Conservation (phyloP, 495 filamentous ascomycete species). For the Hypoxylon crocopeplum region DNA sequence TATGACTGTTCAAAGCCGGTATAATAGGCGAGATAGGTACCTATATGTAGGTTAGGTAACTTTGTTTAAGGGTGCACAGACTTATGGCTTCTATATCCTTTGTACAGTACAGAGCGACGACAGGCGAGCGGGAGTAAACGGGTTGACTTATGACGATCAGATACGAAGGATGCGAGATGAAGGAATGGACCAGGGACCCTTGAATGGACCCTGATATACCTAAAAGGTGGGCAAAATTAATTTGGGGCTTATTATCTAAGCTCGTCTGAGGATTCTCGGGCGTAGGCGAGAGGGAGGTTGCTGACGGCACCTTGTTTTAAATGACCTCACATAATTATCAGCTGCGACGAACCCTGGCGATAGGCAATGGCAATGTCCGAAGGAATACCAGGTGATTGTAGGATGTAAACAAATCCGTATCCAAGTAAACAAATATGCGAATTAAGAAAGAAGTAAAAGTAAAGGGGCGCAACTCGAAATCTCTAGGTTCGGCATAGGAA, state of each 20-base stretch:
- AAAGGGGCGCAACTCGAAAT: neutral
- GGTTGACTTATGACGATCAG: constrained; percentile 36
- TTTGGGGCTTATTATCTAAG: constrained; percentile 29
- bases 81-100: constrained; percentile 4
- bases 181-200: constrained; percentile 34
- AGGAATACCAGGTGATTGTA: neutral
- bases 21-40: neutral
- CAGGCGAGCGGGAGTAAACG: constrained; percentile 27
- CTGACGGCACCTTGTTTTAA: constrained; percentile 17
- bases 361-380: constrained; percentile 11
- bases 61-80: constrained; percentile 21
- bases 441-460: neutral
- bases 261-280: constrained; percentile 6
- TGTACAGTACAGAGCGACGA: constrained; percentile 29
- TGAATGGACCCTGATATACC: constrained; percentile 37
- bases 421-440: neutral
- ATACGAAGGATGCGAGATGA: constrained; percentile 41
- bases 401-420: constrained; percentile 9
- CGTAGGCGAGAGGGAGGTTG: neutral
- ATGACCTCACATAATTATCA: constrained; percentile 20
- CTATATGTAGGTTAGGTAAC: constrained; percentile 14
- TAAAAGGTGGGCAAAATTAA: constrained; percentile 21
- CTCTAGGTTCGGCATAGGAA: too few relatives aligned
- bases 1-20: neutral
- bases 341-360: constrained; percentile 11